These are phyloP conservation scores for Nadsonia commutata DNA, from an alignment of 1,139 yeast genomes.

Conservation along the genomic window DNA sequence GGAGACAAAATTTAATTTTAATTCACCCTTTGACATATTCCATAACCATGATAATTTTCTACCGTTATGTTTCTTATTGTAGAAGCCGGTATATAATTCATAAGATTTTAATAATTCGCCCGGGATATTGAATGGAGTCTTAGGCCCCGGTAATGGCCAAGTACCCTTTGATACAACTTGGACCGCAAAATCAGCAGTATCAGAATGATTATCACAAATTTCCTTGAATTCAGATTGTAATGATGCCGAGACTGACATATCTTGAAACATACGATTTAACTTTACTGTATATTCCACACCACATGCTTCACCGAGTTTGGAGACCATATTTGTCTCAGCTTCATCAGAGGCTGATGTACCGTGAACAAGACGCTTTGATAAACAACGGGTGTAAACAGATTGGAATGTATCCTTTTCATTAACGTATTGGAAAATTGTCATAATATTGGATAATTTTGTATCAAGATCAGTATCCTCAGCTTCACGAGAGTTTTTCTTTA, in stretches of 20 bases:
- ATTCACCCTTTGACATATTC: conserved; percentile 87
- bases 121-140: conserved; percentile 41
- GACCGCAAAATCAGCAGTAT: conserved; percentile 44
- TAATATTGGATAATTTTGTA: conserved; percentile 52
- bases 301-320: conserved; percentile 77
- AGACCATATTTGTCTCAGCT: conserved; percentile 76
- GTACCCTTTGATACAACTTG: conserved; percentile 72
- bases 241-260: conserved; percentile 76
- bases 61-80: conserved; percentile 67
- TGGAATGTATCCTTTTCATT: conserved; percentile 95
- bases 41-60: conserved; percentile 91
- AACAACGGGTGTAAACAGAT: conserved; percentile 74
- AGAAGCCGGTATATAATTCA: conserved; percentile 52
- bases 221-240: conserved; percentile 54
- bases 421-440: conserved; percentile 75
- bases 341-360: conserved; percentile 72
- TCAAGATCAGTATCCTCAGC: conserved; percentile 60
- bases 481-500: conserved; percentile 62
- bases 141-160: conserved; percentile 65
- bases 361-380: conserved; percentile 80
- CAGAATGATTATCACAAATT: conserved; percentile 23
- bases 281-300: conserved; percentile 87
- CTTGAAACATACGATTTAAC: conserved; percentile 93
- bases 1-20: conserved; percentile 74
- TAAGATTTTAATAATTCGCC: conserved; percentile 49